Evolutionary conservation across 2,329 filamentous ascomycete species (phyloP).

Genomic region (Coniella vitis): DNA sequence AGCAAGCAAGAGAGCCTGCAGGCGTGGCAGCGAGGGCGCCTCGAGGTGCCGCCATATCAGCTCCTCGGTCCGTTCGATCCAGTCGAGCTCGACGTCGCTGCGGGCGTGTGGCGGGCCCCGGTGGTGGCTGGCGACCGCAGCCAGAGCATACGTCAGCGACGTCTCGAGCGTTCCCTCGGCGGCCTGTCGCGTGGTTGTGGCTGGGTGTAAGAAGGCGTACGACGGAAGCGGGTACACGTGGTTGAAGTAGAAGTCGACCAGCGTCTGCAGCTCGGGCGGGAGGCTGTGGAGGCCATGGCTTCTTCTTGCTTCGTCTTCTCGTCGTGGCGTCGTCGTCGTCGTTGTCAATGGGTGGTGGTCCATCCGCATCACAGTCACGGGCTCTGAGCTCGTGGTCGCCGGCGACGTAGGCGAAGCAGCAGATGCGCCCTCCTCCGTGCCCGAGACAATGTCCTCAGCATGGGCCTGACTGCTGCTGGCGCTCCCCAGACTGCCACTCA

Average conservation of each 20-base stretch:
- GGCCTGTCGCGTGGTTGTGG: slow-evolving; percentile 12
- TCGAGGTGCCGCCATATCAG: slow-evolving; percentile 20
- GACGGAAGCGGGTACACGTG: slow-evolving; percentile 13
- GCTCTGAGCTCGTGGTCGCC: background rate
- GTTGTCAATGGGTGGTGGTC: too few species aligned
- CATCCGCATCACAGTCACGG: background rate
- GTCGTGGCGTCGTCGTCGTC: too few species aligned
- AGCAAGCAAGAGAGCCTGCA: slow-evolving; percentile 36
- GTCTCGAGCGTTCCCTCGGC: slow-evolving; percentile 9
- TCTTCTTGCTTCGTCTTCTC: too few species aligned
- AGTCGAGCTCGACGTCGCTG: slow-evolving; percentile 2
- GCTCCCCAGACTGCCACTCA: slow-evolving; percentile 4
- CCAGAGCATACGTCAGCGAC: slow-evolving; percentile 9
- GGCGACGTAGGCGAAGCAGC: slow-evolving; percentile 12
- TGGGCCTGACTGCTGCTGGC: too few species aligned
- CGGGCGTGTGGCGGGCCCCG: background rate
- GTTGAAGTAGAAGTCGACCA: slow-evolving; percentile 14
- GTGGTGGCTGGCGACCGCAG: slow-evolving; percentile 13
- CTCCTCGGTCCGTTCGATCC: slow-evolving; percentile 11
- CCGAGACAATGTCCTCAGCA: too few species aligned
- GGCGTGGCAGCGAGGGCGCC: slow-evolving; percentile 19
- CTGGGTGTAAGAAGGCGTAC: slow-evolving; percentile 14
- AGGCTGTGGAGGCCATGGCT: background rate
- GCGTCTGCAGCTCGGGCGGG: slow-evolving; percentile 4
- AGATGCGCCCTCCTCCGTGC: slow-evolving; percentile 3